Conservation (phyloP, 1,284 basidiomycete species). For the Prillingera fragicola region DNA sequence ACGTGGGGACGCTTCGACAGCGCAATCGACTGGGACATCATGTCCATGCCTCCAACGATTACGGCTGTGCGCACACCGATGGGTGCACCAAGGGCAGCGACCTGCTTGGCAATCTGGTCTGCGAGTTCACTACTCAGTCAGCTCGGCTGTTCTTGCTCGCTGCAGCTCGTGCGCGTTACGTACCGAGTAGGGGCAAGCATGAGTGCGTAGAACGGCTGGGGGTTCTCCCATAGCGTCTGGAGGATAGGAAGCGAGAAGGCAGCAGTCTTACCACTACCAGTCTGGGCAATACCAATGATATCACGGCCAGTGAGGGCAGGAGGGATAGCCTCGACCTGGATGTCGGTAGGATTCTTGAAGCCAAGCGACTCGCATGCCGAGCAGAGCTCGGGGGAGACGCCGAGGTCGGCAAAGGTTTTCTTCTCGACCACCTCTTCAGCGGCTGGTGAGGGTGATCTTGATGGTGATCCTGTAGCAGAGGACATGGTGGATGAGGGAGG, state of each 20-base stretch:
- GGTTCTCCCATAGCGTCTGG: conserved; percentile 94
- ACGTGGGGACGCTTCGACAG: conserved; percentile 90
- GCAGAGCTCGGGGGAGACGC: conserved; percentile 83
- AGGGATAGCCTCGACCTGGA: conserved; percentile 85
- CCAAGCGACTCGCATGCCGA: conserved; percentile 76
- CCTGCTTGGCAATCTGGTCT: conserved; percentile 97
- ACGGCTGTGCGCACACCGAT: conserved; percentile 89
- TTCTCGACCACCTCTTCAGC: conserved; percentile 6
- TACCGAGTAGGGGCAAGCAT: conserved; percentile 84
- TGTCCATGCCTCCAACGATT: conserved; percentile 93
- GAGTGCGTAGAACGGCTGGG: conserved; percentile 87
- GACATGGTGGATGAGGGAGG: conserved; percentile 10
- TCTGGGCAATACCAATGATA: conserved; percentile 96
- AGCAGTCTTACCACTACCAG: conserved; percentile 96
- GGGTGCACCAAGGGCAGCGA: conserved; percentile 85
- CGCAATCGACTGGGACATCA: conserved; percentile 86
- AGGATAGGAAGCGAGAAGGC: conserved; percentile 95
- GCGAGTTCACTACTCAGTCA: conserved; percentile 68
- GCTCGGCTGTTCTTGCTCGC: not conserved
- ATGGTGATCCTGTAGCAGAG: conserved; percentile 11
- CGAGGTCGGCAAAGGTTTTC: conserved; percentile 58
- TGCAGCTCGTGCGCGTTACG: conserved; percentile 6
- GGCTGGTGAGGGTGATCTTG: conserved; percentile 15
- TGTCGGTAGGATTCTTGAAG: conserved; percentile 84
- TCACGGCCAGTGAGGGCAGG: conserved; percentile 85